phyloP scores from a whole-genome alignment of 108 stramenopile species.

The Seminavis robusta region DNA sequence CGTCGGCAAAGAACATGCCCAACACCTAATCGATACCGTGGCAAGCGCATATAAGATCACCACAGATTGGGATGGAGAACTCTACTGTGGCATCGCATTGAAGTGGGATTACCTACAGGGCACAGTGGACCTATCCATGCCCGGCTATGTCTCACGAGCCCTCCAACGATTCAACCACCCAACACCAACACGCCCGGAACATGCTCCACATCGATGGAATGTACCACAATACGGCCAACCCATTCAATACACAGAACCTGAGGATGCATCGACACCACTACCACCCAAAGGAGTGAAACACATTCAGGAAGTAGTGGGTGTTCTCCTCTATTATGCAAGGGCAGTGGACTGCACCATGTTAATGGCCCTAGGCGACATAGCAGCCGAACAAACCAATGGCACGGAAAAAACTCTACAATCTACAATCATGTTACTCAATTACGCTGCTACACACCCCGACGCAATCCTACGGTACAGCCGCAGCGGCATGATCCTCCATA shows the following conservation, averaged over 20 bases:
- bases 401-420: conserved; percentile 10
- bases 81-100: conserved; percentile 32
- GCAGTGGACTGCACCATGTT: conserved; percentile 36
- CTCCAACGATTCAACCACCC: conserved; percentile 29
- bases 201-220: conserved; percentile 31
- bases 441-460: conserved; percentile 39
- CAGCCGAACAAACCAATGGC: conserved; percentile 25
- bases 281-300: conserved; percentile 8
- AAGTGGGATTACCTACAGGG: conserved; percentile 39
- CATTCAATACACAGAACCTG: conserved; percentile 23
- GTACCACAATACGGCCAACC: conserved; percentile 33
- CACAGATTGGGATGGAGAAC: conserved; percentile 15
- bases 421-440: conserved; percentile 34
- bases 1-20: conserved; percentile 15
- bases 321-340: conserved; percentile 35
- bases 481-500: conserved; percentile 35
- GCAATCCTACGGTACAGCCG: conserved; percentile 26
- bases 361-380: conserved; percentile 12
- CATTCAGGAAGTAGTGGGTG: conserved; percentile 36
- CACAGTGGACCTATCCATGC: conserved; percentile 36
- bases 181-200: conserved; percentile 24
- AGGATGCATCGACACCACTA: conserved; percentile 14
- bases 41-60: conserved; percentile 13
- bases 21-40: conserved; percentile 36
- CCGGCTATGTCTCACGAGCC: conserved; percentile 32